A percentile compares a stretch with the other conserved stretches of the same genome.
Evolutionary conservation across 1,284 basidiomycete genomes (phyloP).

Genomic region (Cryptococcus hybrid): DNA sequence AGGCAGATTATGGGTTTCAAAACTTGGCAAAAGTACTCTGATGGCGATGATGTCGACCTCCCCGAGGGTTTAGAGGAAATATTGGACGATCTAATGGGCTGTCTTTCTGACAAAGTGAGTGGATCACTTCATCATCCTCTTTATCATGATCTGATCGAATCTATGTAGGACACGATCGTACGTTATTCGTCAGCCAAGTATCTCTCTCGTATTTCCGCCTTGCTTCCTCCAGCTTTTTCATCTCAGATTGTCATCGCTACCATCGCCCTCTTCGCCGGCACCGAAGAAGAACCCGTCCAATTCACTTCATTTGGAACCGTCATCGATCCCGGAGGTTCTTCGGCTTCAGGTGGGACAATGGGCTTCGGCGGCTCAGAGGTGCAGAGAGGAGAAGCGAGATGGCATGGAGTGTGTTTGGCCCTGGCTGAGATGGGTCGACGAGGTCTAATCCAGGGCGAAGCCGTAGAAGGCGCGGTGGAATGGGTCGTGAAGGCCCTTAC

Average conservation of each 20-base stretch:
- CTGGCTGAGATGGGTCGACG: slow-evolving; percentile 88
- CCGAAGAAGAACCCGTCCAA: slow-evolving; percentile 44
- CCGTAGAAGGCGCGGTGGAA: slow-evolving; percentile 63
- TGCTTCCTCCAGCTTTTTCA: slow-evolving; percentile 71
- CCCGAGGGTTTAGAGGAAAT: slow-evolving; percentile 75
- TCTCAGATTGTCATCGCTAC: slow-evolving; percentile 79
- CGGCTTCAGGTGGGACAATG: slow-evolving; percentile 56
- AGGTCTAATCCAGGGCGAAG: slow-evolving; percentile 62
- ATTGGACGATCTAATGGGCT: slow-evolving; percentile 70
- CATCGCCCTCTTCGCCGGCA: slow-evolving; percentile 61
- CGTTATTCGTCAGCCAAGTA: slow-evolving; percentile 96
- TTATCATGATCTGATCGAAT: background rate
- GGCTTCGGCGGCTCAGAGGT: slow-evolving; percentile 58
- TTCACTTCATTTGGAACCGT: slow-evolving; percentile 35
- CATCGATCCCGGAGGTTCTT: slow-evolving; percentile 57
- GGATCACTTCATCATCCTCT: no score
- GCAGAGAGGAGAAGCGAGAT: slow-evolving; percentile 77
- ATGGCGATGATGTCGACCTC: slow-evolving; percentile 62
- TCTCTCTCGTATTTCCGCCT: slow-evolving; percentile 77
- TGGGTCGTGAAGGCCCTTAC: slow-evolving; percentile 86
- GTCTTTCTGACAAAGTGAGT: slow-evolving; percentile 76
- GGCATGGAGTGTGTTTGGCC: slow-evolving; percentile 93
- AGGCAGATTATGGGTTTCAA: slow-evolving; percentile 47
- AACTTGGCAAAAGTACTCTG: slow-evolving; percentile 23
- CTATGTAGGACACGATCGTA: slow-evolving; percentile 79